Conservation (phyloP, 805 yeast genomes). For the Zygosaccharomyces gambellarensis region DNA sequence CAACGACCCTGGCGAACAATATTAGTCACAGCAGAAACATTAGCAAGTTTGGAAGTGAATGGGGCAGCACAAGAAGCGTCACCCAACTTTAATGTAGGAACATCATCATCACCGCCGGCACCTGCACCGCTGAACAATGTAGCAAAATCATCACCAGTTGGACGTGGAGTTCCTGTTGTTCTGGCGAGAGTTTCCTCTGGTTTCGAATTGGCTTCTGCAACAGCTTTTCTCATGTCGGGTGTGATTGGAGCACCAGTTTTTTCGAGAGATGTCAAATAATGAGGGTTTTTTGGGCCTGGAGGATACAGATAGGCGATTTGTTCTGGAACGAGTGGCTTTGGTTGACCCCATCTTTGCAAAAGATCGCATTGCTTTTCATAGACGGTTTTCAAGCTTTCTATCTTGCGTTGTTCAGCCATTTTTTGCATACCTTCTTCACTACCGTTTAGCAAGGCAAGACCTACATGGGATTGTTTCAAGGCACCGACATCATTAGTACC, state of each 20-base stretch:
- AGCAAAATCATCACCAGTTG: constrained; percentile 44
- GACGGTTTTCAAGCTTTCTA: constrained; percentile 57
- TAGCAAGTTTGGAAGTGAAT: constrained; percentile 88
- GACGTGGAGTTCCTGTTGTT: constrained; percentile 33
- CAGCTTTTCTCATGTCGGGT: constrained; percentile 61
- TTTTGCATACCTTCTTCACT: constrained; percentile 91
- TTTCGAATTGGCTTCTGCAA: constrained; percentile 45
- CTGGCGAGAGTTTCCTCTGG: constrained; percentile 34
- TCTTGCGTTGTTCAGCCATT: constrained; percentile 72
- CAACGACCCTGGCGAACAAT: constrained; percentile 97
- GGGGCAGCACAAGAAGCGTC: constrained; percentile 99
- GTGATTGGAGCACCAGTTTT: constrained; percentile 76
- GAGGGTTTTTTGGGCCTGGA: constrained; percentile 89
- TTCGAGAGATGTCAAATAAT: constrained; percentile 80
- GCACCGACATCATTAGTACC: constrained; percentile 99
- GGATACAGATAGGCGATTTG: constrained; percentile 93
- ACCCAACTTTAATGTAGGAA: constrained; percentile 90
- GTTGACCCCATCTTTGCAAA: constrained; percentile 76
- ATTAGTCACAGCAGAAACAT: constrained; percentile 87
- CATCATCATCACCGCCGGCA: constrained; percentile 57
- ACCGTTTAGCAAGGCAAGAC: constrained; percentile 96
- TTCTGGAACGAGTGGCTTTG: constrained; percentile 77
- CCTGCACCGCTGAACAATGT: constrained; percentile 27
- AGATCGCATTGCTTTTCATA: constrained; percentile 82
- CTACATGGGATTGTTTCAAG: constrained; percentile 95